phyloP scores from a whole-genome alignment of 2,329 filamentous ascomycete genomes.

The Coniochaeta sp. region DNA sequence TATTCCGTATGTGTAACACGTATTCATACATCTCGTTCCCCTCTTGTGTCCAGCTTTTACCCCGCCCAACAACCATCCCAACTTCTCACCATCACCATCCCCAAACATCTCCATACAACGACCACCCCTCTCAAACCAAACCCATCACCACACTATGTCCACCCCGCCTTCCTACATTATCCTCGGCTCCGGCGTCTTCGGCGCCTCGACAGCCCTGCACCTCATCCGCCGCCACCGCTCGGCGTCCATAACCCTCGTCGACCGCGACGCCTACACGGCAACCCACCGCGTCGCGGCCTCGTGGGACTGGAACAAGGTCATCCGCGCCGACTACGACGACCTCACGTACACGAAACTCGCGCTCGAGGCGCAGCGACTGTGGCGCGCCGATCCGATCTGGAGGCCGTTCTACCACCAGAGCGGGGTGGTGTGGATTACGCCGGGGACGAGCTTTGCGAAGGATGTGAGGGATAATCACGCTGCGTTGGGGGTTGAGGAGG shows the following conservation, averaged over 20 bases:
- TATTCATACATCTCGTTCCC: too few relatives aligned
- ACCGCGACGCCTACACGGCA: slow-evolving; percentile 45
- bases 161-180: slow-evolving; percentile 44
- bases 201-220: slow-evolving; percentile 57
- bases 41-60: too few relatives aligned
- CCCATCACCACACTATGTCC: too few relatives aligned
- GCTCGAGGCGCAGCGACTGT: slow-evolving; percentile 58
- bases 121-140: not conserved
- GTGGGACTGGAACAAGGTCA: slow-evolving; percentile 68
- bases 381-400: slow-evolving; percentile 50
- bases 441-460: slow-evolving; percentile 40
- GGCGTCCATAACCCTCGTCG: slow-evolving; percentile 48
- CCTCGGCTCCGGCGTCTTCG: slow-evolving; percentile 59
- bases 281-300: slow-evolving; percentile 50
- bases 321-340: slow-evolving; percentile 63
- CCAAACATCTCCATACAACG: too few relatives aligned
- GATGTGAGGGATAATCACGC: slow-evolving; percentile 48
- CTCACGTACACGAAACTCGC: slow-evolving; percentile 57
- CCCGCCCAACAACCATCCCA: too few relatives aligned
- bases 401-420: slow-evolving; percentile 50
- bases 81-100: too few relatives aligned
- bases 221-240: slow-evolving; percentile 43
- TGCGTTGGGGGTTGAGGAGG: slow-evolving; percentile 30
- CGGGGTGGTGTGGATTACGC: slow-evolving; percentile 53
- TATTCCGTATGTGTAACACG: too few relatives aligned